Conservation (phyloP, 805 yeast genomes). For the Tetrapisispora arboricola region DNA sequence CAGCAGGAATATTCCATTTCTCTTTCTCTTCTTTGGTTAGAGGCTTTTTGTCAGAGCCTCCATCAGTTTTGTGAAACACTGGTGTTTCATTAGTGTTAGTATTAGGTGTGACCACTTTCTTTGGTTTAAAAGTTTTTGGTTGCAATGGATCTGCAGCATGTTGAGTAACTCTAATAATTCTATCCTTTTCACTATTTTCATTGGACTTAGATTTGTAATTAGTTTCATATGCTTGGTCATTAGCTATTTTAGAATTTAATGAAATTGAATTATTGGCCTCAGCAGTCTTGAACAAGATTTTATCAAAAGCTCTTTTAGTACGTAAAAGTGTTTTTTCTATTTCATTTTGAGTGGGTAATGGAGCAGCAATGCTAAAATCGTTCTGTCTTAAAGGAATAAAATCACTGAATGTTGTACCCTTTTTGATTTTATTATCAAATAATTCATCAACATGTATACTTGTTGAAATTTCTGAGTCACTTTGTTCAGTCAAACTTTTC, state of each 20-base stretch:
- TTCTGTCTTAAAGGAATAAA: conserved; percentile 51
- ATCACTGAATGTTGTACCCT: conserved; percentile 37
- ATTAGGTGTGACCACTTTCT: conserved; percentile 61
- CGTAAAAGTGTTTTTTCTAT: conserved; percentile 38
- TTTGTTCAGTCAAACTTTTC: neutral
- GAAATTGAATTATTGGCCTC: conserved; percentile 20
- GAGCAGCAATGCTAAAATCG: conserved; percentile 31
- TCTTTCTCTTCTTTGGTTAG: conserved; percentile 63
- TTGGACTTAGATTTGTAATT: conserved; percentile 27
- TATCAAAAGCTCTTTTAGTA: conserved; percentile 47
- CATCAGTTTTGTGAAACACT: conserved; percentile 47
- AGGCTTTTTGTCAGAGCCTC: conserved; percentile 32
- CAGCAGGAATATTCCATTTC: conserved; percentile 82
- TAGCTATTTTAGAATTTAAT: conserved; percentile 17
- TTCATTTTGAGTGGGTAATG: conserved; percentile 38
- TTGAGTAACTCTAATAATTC: conserved; percentile 52
- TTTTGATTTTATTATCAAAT: conserved; percentile 9
- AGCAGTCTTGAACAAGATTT: conserved; percentile 37
- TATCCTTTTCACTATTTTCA: conserved; percentile 25
- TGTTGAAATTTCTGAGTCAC: too few relatives aligned
- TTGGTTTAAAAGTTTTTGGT: conserved; percentile 61
- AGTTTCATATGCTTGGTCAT: conserved; percentile 34
- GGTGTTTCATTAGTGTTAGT: conserved; percentile 49
- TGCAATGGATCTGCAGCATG: conserved; percentile 65
- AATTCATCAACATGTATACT: neutral